Evolutionary conservation across 805 yeast species (phyloP).

Genomic region (Pichia exigua): DNA sequence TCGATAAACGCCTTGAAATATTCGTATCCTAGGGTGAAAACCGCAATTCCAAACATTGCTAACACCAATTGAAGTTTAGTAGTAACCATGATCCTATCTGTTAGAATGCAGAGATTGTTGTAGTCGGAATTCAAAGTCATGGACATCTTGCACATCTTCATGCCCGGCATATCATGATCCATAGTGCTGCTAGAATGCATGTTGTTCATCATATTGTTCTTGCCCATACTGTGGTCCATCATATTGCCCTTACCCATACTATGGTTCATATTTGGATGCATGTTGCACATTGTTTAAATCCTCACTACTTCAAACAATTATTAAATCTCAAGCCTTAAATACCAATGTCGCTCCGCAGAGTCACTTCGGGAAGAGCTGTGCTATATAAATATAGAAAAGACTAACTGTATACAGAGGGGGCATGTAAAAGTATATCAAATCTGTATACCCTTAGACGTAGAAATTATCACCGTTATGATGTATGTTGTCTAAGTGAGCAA

Average conservation of each 20-base stretch:
- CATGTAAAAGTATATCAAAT: no score
- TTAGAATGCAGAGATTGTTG: constrained; percentile 35
- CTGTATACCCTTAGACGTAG: no score
- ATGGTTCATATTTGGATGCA: neutral
- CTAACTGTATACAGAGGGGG: no score
- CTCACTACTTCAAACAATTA: neutral
- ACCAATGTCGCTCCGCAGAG: no score
- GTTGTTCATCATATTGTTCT: constrained; percentile 8
- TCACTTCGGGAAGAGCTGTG: no score
- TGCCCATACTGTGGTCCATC: constrained; percentile 4
- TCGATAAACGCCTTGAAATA: constrained; percentile 23
- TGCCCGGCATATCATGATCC: constrained; percentile 13
- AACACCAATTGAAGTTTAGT: constrained; percentile 27
- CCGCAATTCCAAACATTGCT: constrained; percentile 27
- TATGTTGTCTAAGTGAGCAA: neutral
- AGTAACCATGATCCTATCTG: constrained; percentile 33
- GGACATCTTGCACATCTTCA: constrained; percentile 29
- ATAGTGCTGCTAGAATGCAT: constrained; percentile 8
- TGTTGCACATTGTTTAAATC: neutral
- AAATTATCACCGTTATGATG: neutral
- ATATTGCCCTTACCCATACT: neutral
- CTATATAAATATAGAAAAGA: no score
- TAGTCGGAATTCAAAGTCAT: constrained; percentile 39
- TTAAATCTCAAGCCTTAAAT: no score
- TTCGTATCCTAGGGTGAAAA: constrained; percentile 32